Evolutionary conservation across 2,329 filamentous ascomycete species (phyloP), one percentile per base, ranked within the genome.

Genomic region (Graphilbum fragrans): DNA sequence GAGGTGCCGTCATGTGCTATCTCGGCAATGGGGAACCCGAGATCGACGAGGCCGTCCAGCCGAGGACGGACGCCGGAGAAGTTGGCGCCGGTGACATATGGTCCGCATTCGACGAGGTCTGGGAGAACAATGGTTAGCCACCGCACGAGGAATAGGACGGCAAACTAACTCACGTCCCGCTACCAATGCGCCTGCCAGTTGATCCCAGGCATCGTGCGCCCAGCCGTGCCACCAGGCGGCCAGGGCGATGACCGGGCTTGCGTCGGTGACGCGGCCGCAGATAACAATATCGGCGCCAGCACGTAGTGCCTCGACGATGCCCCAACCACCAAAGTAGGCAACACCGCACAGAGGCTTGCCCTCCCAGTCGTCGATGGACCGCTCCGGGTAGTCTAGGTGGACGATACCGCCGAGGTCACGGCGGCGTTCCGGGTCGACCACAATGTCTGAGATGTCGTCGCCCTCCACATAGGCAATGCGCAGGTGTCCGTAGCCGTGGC

Each of bases 221-320:
- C 72, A 78, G 2, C 59, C 56, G 41, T 77, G 63, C 65, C 71
- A 77, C 57, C 63, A 77, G 50, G 65, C 66, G 0, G 72, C 72
- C 0, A 70, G 69, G 0, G 67, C 73, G 43, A 77, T 73, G 0
- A 74, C 69, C 0, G 69, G 70, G 3, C 63, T 65, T 0, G 69
- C 68, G 20, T 48, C 46, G 40, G 45, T 38, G 6, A 46, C 45
- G 4, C 68, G 59, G 0, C 68, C 68, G 41, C 66, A 70, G 2
- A 71, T 60, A 37, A 72, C 57, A 19, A 72, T 67, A 17, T 67
- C 60, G 1, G 66, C 67, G 0, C 66, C 65, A 1, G 49, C 50
- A 4, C 56, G 52, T 1, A 71, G 54, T 2, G 60, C 68, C 20
- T 56, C 55, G 6, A 61, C 58, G 14, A 73, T 71, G 4, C 60